Percentiles rank a stretch among this genome's conserved stretches.
phyloP scores from a whole-genome alignment of 2,329 filamentous ascomycete species.

The Colletotrichum tamarilloi region DNA sequence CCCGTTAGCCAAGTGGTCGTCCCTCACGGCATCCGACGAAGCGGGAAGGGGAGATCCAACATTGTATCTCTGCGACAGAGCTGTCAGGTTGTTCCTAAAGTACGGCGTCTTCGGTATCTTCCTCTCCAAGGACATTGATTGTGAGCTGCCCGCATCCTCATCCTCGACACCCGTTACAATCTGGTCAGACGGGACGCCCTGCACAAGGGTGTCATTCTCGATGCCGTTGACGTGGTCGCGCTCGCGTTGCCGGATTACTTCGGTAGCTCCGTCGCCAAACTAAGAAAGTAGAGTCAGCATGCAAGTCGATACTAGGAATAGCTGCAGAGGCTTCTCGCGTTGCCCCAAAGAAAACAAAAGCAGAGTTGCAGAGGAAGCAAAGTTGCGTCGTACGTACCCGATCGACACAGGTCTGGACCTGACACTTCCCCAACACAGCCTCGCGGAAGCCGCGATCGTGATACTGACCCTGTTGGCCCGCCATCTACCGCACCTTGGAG shows the following conservation, averaged over 20 bases:
- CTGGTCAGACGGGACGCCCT: slow-evolving; percentile 30
- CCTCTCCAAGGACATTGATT: slow-evolving; percentile 21
- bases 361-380: neutral
- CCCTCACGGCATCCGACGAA: neutral
- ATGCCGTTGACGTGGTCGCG: slow-evolving; percentile 40
- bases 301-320: neutral
- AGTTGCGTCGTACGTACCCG: slow-evolving; percentile 43
- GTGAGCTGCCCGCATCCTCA: neutral
- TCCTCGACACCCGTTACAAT: slow-evolving; percentile 15
- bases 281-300: slow-evolving; percentile 36
- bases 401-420: slow-evolving; percentile 50
- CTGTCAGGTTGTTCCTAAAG: slow-evolving; percentile 67
- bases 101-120: slow-evolving; percentile 43
- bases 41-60: slow-evolving; percentile 44
- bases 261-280: slow-evolving; percentile 50
- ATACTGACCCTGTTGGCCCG: slow-evolving; percentile 14
- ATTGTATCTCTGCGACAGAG: slow-evolving; percentile 68
- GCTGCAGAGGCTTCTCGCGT: neutral
- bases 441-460: slow-evolving; percentile 36
- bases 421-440: slow-evolving; percentile 48
- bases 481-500: slow-evolving; percentile 35
- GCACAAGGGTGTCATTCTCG: slow-evolving; percentile 16
- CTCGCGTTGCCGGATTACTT: slow-evolving; percentile 49
- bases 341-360: neutral
- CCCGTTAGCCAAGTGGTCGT: neutral